phyloP scores from a whole-genome alignment of 2,329 filamentous ascomycete species.

The Fusarium pseudonygamai region DNA sequence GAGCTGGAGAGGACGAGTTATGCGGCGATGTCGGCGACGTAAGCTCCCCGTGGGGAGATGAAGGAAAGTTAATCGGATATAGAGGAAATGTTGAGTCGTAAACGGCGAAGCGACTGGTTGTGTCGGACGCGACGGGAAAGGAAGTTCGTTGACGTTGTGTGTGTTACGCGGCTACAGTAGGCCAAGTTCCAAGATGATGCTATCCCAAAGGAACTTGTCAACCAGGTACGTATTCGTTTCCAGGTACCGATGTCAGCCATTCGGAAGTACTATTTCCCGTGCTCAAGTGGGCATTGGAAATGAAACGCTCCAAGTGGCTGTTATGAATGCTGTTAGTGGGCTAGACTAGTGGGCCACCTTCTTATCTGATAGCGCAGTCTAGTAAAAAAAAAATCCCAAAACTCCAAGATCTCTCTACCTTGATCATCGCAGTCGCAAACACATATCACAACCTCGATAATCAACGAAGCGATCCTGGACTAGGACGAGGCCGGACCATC shows the following conservation, averaged over 20 bases:
- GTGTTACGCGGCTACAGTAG: slow-evolving; percentile 36
- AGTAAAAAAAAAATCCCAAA: not conserved
- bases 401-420: not conserved
- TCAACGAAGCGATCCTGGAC: not conserved
- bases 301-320: slow-evolving; percentile 29
- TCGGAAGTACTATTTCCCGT: slow-evolving; percentile 26
- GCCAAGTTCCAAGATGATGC: slow-evolving; percentile 37
- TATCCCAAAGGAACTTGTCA: slow-evolving; percentile 35
- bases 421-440: not conserved
- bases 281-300: not conserved
- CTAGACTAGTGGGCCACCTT: not conserved
- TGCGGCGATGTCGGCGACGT: slow-evolving; percentile 17
- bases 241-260: not conserved
- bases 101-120: not conserved
- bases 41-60: slow-evolving; percentile 18
- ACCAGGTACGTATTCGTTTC: slow-evolving; percentile 34
- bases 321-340: not conserved
- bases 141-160: slow-evolving; percentile 16
- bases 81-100: not conserved
- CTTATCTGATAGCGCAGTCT: not conserved
- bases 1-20: not conserved
- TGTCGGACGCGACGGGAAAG: not conserved
- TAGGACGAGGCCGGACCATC: not conserved
- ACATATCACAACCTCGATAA: not conserved
- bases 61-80: not conserved